Conservation (phyloP, 345 rosid species). For the Heritiera fomes region DNA sequence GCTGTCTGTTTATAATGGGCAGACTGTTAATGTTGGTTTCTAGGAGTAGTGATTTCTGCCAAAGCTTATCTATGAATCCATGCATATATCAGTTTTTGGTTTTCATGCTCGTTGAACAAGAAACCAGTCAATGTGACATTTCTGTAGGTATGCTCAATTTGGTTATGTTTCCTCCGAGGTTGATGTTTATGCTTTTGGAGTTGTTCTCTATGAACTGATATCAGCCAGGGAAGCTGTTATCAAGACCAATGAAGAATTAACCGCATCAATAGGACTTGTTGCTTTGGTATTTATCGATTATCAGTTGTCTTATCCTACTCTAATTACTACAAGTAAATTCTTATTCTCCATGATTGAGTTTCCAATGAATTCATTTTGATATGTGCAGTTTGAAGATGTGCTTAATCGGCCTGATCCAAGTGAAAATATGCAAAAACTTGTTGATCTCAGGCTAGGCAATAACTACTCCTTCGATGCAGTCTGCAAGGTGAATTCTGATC, state of each 20-base stretch:
- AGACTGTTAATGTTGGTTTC: too few relatives aligned
- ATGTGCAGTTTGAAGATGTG: conserved; percentile 67
- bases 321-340: neutral
- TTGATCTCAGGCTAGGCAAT: conserved; percentile 75
- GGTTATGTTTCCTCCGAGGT: conserved; percentile 88
- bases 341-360: neutral
- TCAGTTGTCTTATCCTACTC: conserved; percentile 12
- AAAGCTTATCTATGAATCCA: too few relatives aligned
- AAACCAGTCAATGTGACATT: too few relatives aligned
- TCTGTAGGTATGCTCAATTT: conserved; percentile 44
- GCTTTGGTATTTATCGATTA: conserved; percentile 55
- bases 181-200: conserved; percentile 94
- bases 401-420: conserved; percentile 57
- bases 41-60: too few relatives aligned
- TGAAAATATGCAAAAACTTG: conserved; percentile 57
- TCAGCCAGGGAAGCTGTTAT: conserved; percentile 87
- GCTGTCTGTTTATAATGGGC: too few relatives aligned
- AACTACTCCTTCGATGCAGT: conserved; percentile 66
- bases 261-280: conserved; percentile 81
- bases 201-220: conserved; percentile 88
- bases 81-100: too few relatives aligned
- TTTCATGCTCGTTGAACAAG: too few relatives aligned
- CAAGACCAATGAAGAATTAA: conserved; percentile 42
- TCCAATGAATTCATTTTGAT: neutral
- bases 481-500: conserved; percentile 49